Base-by-base conservation (phyloP, 192 early-diverging fungal species). In the Coemansia guatemalensis region DNA sequence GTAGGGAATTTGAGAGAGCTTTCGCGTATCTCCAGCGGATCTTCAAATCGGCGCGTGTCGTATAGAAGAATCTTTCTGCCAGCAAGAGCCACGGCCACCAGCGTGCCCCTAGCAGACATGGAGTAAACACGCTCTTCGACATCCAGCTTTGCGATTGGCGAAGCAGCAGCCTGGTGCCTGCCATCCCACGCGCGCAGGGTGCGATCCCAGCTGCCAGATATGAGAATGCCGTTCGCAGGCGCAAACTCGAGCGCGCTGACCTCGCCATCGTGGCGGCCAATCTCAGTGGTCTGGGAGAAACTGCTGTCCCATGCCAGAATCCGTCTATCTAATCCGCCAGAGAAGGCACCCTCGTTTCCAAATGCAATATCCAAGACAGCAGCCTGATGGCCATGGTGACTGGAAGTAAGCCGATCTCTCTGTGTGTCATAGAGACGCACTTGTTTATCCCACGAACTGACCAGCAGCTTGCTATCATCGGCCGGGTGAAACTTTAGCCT, bases 191-290 rank as follows among this genome's bases (percentile, higher is more conserved):
- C 69, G 8, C 88, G 81, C 47, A 97, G 78, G 5, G 90, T 83
- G 67, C 89, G 89, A 73, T 99, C 97, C 97, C 97, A 99, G 51
- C 90, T 87, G 48, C 95, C 97, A 17, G 93, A 88, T 20, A 93
- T 68, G n/a, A 95, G 65, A 20, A 86, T 77, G 70, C 83, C 73
- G 57, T 78, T 78, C 22, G 78, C 66, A 18, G 57, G 69, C 26
- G 72, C 83, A 72, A 84, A 90, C 56, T 84, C 85, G 21, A 95
- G 75, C 18, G 87, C 83, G 11, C 87, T 83, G 23, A 95, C 82
- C 22, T 88, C 86, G 60, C 90, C 89, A 18, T 93, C 91, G 59
- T 98, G 96, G 4, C 71, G 68, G 22, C 95, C 96, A 20, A 96
- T 66, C 14, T 86, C 69, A 5, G 62, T 82, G 27, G 85, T 79